Conservation (phyloP, 768 basidiomycete species). For the Tylopilus vinaceipallidus region DNA sequence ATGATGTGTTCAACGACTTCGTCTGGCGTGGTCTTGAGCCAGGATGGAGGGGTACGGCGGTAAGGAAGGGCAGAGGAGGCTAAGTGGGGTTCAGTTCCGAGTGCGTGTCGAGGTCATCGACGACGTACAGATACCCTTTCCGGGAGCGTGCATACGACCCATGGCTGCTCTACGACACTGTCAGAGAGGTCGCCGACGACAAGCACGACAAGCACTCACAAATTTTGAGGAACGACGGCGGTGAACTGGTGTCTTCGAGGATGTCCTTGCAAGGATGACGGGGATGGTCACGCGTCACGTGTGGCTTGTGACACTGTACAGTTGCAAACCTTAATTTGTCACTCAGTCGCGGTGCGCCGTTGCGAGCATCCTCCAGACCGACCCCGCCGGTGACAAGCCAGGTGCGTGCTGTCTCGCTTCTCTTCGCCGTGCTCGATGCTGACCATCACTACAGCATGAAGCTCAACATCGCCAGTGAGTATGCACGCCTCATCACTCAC, state of each 20-base stretch:
- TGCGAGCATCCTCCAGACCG: slow-evolving; percentile 22
- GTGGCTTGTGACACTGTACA: slow-evolving; percentile 52
- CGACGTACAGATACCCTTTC: slow-evolving; percentile 98
- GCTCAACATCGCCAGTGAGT: slow-evolving; percentile 94
- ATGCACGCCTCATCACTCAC: slow-evolving; percentile 1
- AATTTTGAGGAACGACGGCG: slow-evolving; percentile 26
- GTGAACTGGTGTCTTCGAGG: slow-evolving; percentile 9
- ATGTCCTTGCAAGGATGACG: slow-evolving; percentile 30
- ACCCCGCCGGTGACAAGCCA: slow-evolving; percentile 42
- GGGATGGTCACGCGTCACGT: slow-evolving; percentile 29
- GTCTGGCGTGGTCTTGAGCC: slow-evolving; percentile 95
- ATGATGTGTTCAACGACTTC: slow-evolving; percentile 95
- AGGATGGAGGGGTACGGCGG: slow-evolving; percentile 89
- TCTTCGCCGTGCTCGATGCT: not conserved
- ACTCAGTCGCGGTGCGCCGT: slow-evolving; percentile 15
- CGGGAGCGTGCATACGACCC: slow-evolving; percentile 99
- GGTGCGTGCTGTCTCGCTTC: slow-evolving; percentile 9
- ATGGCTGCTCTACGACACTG: slow-evolving; percentile 47
- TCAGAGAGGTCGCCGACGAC: slow-evolving; percentile 13
- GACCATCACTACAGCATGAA: slow-evolving; percentile 65
- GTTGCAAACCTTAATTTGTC: slow-evolving; percentile 55
- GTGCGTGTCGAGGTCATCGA: not conserved
- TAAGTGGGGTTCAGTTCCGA: slow-evolving; percentile 37
- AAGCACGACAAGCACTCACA: slow-evolving; percentile 33
- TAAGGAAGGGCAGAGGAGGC: slow-evolving; percentile 94